Evolutionary conservation across 768 basidiomycete species (phyloP).

Genomic region (Collybia nuda): DNA sequence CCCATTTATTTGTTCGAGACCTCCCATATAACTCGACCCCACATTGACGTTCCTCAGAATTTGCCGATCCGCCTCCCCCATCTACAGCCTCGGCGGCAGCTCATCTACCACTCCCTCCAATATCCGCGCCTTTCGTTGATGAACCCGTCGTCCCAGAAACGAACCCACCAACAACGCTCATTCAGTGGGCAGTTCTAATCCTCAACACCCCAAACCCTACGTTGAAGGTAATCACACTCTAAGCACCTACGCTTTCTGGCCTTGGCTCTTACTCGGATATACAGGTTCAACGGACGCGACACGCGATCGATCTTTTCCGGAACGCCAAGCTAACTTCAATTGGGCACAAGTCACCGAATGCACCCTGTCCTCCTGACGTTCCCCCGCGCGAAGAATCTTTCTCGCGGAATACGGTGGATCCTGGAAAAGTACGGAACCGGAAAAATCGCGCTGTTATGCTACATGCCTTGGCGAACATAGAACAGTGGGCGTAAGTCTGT

Average conservation of each 20-base stretch:
- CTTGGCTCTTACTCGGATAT: not conserved
- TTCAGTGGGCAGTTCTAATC: constrained; percentile 79
- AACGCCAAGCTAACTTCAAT: constrained; percentile 69
- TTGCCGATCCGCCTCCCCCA: constrained; percentile 63
- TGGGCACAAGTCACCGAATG: constrained; percentile 50
- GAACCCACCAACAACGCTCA: constrained; percentile 61
- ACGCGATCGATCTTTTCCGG: constrained; percentile 67
- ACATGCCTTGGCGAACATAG: constrained; percentile 82
- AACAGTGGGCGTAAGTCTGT: constrained; percentile 80
- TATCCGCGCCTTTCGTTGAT: constrained; percentile 14
- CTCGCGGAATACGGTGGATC: constrained; percentile 52
- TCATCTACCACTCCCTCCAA: constrained; percentile 7
- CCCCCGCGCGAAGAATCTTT: constrained; percentile 61
- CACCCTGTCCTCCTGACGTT: constrained; percentile 57
- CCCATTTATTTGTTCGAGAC: not conserved
- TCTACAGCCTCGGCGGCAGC: constrained; percentile 16
- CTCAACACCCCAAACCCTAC: constrained; percentile 72
- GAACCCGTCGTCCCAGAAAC: constrained; percentile 51
- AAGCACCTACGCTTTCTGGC: not conserved
- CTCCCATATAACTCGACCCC: not conserved
- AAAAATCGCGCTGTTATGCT: constrained; percentile 74
- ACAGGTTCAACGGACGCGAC: constrained; percentile 67
- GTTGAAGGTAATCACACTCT: constrained; percentile 65
- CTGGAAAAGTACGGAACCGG: constrained; percentile 55
- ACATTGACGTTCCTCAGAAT: constrained; percentile 37